phyloP scores from a whole-genome alignment of 768 basidiomycete genomes.

The Tulasnella sp. region DNA sequence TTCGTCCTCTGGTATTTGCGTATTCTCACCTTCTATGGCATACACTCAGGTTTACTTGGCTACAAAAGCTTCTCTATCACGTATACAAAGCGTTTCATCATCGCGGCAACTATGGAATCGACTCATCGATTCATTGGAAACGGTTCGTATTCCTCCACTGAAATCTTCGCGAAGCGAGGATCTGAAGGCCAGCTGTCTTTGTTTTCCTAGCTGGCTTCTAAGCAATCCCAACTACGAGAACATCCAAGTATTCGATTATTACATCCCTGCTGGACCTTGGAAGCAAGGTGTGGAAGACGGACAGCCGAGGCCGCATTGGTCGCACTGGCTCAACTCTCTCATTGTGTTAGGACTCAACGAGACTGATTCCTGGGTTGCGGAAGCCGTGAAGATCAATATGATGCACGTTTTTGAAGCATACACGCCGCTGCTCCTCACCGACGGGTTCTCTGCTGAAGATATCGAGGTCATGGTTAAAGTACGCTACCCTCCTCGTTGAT shows the following conservation, averaged over 20 bases:
- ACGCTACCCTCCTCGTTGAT: not conserved
- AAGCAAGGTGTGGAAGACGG: not conserved
- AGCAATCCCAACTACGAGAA: conserved; percentile 9
- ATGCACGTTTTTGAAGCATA: not conserved
- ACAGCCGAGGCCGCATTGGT: not conserved
- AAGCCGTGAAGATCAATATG: not conserved
- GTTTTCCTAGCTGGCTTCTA: conserved; percentile 2
- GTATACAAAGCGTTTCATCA: not conserved
- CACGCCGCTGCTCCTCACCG: conserved; percentile 7
- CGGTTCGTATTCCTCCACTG: no score
- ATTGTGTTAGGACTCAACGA: not conserved
- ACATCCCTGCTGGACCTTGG: conserved; percentile 5
- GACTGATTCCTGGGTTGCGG: not conserved
- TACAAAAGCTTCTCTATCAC: not conserved
- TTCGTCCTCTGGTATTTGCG: not conserved
- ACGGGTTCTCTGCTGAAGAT: not conserved
- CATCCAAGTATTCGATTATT: not conserved
- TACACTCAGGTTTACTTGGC: conserved; percentile 3
- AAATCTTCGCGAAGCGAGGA: not conserved
- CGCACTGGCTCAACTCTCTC: not conserved
- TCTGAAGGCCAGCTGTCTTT: not conserved
- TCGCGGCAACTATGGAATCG: conserved; percentile 1
- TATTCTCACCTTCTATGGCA: not conserved
- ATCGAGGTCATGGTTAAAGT: not conserved
- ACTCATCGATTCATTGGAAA: not conserved